Evolutionary conservation across 2,329 filamentous ascomycete species (phyloP).

Genomic region (Aspergillus unguis): DNA sequence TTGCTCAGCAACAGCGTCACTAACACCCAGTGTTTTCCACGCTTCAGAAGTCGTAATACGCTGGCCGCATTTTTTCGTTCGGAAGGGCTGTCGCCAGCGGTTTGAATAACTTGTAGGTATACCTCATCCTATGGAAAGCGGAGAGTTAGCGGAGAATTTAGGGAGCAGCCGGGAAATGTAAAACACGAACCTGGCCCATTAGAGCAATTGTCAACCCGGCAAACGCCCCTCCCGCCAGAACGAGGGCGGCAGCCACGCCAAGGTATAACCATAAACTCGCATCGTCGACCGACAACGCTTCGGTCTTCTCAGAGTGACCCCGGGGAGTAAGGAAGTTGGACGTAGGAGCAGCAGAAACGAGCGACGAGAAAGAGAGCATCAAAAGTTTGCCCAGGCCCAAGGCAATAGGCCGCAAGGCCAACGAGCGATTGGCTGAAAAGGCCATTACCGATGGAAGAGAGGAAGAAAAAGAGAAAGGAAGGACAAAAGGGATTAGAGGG

Average conservation of each 20-base stretch:
- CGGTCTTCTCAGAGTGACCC: slow-evolving; percentile 27
- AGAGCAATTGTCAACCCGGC: slow-evolving; percentile 74
- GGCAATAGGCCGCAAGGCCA: slow-evolving; percentile 38
- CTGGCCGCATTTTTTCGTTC: slow-evolving; percentile 81
- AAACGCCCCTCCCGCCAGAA: slow-evolving; percentile 86
- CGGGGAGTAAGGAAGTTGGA: slow-evolving; percentile 12
- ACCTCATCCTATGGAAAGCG: slow-evolving; percentile 72
- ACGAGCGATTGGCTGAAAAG: slow-evolving; percentile 28
- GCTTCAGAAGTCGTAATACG: slow-evolving; percentile 75
- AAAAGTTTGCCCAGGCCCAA: slow-evolving; percentile 43
- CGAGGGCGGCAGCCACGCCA: slow-evolving; percentile 71
- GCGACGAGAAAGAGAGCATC: slow-evolving; percentile 35
- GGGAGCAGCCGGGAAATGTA: not conserved
- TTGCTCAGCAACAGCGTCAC: slow-evolving; percentile 92
- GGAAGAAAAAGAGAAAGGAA: slow-evolving; percentile 2
- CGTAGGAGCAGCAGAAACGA: slow-evolving; percentile 38
- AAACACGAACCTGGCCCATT: slow-evolving; percentile 57
- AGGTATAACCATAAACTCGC: slow-evolving; percentile 77
- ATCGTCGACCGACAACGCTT: slow-evolving; percentile 55
- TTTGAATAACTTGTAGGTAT: slow-evolving; percentile 90
- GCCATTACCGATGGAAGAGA: slow-evolving; percentile 24
- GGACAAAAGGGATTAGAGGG: slow-evolving; percentile 4
- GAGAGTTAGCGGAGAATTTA: not conserved
- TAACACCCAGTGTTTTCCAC: slow-evolving; percentile 96
- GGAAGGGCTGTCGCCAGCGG: slow-evolving; percentile 70